Base-by-base conservation (phyloP, 169 alveolate genomes). In the Plasmodium cynomolgi region DNA sequence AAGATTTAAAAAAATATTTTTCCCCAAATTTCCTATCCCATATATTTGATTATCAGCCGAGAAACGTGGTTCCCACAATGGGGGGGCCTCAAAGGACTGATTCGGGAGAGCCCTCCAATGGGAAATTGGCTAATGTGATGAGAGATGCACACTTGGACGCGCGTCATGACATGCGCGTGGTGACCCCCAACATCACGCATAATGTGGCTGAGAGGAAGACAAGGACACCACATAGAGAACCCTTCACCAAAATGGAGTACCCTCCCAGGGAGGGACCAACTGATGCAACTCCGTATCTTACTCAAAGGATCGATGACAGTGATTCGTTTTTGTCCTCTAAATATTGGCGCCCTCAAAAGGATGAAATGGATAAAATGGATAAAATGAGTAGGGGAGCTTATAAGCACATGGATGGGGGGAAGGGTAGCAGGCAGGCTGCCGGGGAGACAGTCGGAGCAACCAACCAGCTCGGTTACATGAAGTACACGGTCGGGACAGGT, bases 1-100 rank as follows among this genome's bases (percentile, higher is more conserved):
- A 44, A 47, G 68, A 26, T n/a, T 50, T 81, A 26, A 37, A 58
- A 81, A 81, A 81, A 81, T 34, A 81, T n/a, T 34, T 81, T 47
- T 23, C 20, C 34, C 29, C 39, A 81, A 81, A 81, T 81, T 81
- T 81, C 26, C 31, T 23, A 15, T 6, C 58, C 5, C 26, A 44
- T n/a, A 39, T 41, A 34, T 39, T 20, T 44, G 73, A 39, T 34
- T 68, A 29, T 68, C 77, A 68, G 41, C n/a, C 77, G 77, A 68
- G 77, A 7, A 26, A 29, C 77, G 5, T 29, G 41, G 39, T 20
- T 26, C 20, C 31, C 37, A 2, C 77, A 23, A 29, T 8, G 31
- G 37, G 8, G 7, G 77, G 77, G 37, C 13, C 6, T 9, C 39
- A 68, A 20, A 68, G 7, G 34, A 1, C 7, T 20, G 37, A 29